phyloP scores from a whole-genome alignment of 2,329 filamentous ascomycete genomes.

The Mycosphaerella sp. region DNA sequence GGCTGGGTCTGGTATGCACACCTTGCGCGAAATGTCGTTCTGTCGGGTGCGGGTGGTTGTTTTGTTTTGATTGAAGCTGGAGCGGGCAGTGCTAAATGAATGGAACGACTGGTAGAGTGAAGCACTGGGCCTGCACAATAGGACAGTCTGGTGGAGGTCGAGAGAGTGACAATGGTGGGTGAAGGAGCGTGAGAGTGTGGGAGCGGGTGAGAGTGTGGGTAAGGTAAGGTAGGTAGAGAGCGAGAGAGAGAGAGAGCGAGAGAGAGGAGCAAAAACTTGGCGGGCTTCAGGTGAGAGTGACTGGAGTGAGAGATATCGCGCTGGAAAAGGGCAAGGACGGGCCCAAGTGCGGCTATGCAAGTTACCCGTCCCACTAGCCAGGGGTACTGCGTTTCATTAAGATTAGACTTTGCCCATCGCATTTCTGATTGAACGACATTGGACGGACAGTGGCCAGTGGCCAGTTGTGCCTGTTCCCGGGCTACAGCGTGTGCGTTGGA shows the following conservation, averaged over 20 bases:
- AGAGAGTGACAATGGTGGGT: conserved; percentile 5
- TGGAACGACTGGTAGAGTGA: conserved; percentile 20
- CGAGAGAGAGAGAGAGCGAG: no score
- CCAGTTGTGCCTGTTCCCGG: not conserved
- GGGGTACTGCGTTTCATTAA: not conserved
- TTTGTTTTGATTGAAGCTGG: not conserved
- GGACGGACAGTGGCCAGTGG: not conserved
- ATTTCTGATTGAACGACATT: conserved; percentile 7
- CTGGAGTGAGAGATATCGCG: not conserved
- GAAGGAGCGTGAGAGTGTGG: conserved; percentile 1
- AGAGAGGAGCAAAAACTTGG: not conserved
- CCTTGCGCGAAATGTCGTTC: conserved; percentile 13
- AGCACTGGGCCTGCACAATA: conserved; percentile 17
- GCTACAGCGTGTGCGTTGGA: not conserved
- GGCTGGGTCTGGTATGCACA: conserved; percentile 19
- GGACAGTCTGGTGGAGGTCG: conserved; percentile 13
- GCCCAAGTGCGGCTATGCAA: conserved; percentile 2
- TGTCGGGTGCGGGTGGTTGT: conserved; percentile 4
- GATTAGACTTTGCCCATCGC: conserved; percentile 4
- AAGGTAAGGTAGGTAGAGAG: no score
- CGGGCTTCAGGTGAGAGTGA: not conserved
- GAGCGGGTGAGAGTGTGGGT: not conserved
- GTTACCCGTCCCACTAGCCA: not conserved
- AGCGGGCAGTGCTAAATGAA: conserved; percentile 12
- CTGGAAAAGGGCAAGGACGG: not conserved